Percentiles rank a stretch among this genome's conserved stretches.
Conservation (phyloP, 148 eudicot genomes). For the Amaranthus hypochondriacus region DNA sequence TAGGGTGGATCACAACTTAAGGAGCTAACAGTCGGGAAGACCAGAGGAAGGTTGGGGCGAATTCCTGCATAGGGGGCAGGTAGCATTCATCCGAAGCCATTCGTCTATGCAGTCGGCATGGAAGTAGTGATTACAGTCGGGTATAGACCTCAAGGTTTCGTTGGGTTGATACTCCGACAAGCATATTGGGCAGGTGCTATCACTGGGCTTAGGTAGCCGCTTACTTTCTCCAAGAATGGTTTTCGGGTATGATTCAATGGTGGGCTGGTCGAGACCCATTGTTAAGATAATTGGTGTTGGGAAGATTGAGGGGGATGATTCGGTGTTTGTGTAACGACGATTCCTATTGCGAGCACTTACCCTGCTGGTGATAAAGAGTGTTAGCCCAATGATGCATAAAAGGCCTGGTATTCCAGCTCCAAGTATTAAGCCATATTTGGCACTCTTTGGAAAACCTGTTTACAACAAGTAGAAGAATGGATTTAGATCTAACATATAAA, state of each 20-base stretch:
- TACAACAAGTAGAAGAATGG: background rate
- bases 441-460: conserved; percentile 55
- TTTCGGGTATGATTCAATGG: conserved; percentile 65
- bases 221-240: conserved; percentile 59
- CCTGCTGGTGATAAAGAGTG: conserved; percentile 32
- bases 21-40: background rate
- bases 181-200: conserved; percentile 63
- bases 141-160: conserved; percentile 60
- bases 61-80: conserved; percentile 81
- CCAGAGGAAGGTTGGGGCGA: conserved; percentile 32
- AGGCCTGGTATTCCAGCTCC: conserved; percentile 60
- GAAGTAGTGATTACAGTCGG: conserved; percentile 76
- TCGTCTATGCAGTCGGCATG: conserved; percentile 80
- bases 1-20: background rate
- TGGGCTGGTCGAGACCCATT: conserved; percentile 47
- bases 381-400: conserved; percentile 41
- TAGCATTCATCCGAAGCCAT: conserved; percentile 71
- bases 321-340: conserved; percentile 11
- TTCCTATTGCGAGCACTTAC: conserved; percentile 15
- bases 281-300: conserved; percentile 30
- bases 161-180: conserved; percentile 61
- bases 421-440: conserved; percentile 47
- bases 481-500: background rate
- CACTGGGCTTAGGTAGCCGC: conserved; percentile 51
- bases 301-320: conserved; percentile 31